A percentile compares a stretch with the other conserved stretches of the same genome.
These are phyloP conservation scores for Dipodascus geniculatus DNA, from an alignment of 805 yeast genomes.

Conservation along the genomic window DNA sequence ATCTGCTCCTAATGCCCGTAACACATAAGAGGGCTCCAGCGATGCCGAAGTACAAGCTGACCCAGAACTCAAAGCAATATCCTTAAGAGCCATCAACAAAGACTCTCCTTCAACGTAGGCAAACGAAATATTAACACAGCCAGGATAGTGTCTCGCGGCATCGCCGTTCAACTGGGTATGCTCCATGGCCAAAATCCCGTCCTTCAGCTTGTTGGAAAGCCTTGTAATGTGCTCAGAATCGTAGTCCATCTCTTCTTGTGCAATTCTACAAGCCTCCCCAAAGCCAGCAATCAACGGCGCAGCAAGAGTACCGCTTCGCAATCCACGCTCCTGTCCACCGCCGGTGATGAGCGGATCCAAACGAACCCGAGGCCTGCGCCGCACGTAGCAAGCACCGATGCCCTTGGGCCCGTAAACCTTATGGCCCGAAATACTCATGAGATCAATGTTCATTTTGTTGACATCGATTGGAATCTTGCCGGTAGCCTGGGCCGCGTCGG, in stretches of 20 bases:
- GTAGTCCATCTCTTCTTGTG: conserved; percentile 57
- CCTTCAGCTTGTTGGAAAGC: conserved; percentile 61
- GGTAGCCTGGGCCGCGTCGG: conserved; percentile 95
- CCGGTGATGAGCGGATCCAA: conserved; percentile 90
- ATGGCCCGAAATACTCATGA: conserved; percentile 89
- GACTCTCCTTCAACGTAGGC: conserved; percentile 98
- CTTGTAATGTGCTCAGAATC: conserved; percentile 61
- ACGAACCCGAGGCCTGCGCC: conserved; percentile 98
- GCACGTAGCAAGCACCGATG: conserved; percentile 85
- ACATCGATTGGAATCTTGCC: conserved; percentile 92
- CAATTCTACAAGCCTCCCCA: conserved; percentile 92
- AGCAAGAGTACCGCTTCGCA: conserved; percentile 92
- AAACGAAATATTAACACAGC: conserved; percentile 93
- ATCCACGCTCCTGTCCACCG: conserved; percentile 98
- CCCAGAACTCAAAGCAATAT: conserved; percentile 91
- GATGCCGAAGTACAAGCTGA: conserved; percentile 99
- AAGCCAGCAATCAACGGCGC: conserved; percentile 95
- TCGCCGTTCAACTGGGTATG: conserved; percentile 90
- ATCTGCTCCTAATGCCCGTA: conserved; percentile 95
- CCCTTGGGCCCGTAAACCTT: conserved; percentile 98
- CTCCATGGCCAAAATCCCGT: conserved; percentile 67
- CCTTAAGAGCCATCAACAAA: conserved; percentile 91
- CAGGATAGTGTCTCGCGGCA: conserved; percentile 59
- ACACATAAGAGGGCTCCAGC: conserved; percentile 91
- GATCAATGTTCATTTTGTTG: conserved; percentile 82